Evolutionary conservation across 176 grass and related monocot genomes (phyloP), one percentile per base, ranked within the genome.

Genomic region (Themeda triandra): DNA sequence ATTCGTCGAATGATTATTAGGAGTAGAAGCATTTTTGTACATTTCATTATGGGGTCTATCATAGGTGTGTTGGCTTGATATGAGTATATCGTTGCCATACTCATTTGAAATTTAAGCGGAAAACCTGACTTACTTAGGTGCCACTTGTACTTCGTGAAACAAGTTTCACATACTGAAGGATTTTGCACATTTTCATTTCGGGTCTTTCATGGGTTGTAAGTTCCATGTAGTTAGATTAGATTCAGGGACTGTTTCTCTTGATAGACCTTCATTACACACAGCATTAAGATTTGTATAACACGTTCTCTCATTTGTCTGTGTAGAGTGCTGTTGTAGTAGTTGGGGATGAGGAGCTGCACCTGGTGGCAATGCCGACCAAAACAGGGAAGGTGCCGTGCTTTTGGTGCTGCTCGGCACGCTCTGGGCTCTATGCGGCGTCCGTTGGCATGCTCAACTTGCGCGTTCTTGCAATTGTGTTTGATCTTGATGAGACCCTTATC

Each of bases 401-500:
- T 84, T 99, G 97, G 97, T 96, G 93, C 91, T 99, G 90, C 74
- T 87, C 96, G 10, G 93, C 90, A 25, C 91, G 87, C 18, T 39
- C 84, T 13, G 93, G 91, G 5, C 88, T 96, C 36, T 99, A 99
- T 62, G 79, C 78, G 8, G 80, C 97, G 2, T 92, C 93, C 2
- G 75, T 99, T 23, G 82, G 81, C 33, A 96, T 99, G 97, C 97
- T 99, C 71, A 99, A 94, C 83, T 73, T 82, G 65, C 89, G 93
- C 2, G 94, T 93, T 72, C 93, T 99, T 29, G 90, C 93, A 42
- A 99, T 99, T 32, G 97, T 99, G 44, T 99, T 99, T 71, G 97
- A 99, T 79, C 93, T 99, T 25, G 97, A 99, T 30, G 97, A 99
- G 53, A 99, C 93, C 39, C 93, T 99, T 48, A 96, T 99, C 31